phyloP scores from a whole-genome alignment of 106 monocot genomes.

The Dactylorhiza incarnata region DNA sequence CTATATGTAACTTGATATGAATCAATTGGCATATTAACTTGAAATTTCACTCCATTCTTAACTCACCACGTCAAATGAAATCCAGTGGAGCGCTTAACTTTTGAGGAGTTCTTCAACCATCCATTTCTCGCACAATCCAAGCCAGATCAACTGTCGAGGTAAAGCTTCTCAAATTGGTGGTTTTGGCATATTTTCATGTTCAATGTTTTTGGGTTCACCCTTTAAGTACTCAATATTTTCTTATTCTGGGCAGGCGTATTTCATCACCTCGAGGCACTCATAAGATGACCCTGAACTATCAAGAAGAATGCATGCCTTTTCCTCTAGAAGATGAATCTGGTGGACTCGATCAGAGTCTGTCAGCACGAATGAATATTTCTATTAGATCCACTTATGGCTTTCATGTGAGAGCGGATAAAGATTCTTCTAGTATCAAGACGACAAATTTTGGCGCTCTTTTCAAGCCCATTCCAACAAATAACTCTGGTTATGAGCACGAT shows the following conservation, averaged over 20 bases:
- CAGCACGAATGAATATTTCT: slow-evolving; percentile 12
- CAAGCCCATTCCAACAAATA: slow-evolving; percentile 24
- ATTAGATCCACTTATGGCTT: slow-evolving; percentile 50
- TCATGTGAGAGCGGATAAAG: slow-evolving; percentile 34
- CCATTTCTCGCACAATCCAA: slow-evolving; percentile 50
- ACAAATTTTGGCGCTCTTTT: slow-evolving; percentile 29
- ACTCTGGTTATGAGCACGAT: slow-evolving; percentile 19
- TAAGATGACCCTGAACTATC: slow-evolving; percentile 29
- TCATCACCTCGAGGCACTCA: slow-evolving; percentile 21
- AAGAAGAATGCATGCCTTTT: slow-evolving; percentile 83
- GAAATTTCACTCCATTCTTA: not conserved
- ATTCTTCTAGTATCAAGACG: slow-evolving; percentile 18
- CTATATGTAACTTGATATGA: slow-evolving; percentile 4
- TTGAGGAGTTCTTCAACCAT: slow-evolving; percentile 94
- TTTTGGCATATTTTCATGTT: not conserved
- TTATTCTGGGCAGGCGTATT: slow-evolving; percentile 21
- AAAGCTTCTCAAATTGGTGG: slow-evolving; percentile 2
- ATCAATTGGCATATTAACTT: slow-evolving; percentile 6
- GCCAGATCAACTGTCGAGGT: slow-evolving; percentile 46
- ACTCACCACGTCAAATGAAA: slow-evolving; percentile 10
- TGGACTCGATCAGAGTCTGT: slow-evolving; percentile 24
- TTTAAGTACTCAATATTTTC: not conserved
- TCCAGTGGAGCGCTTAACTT: slow-evolving; percentile 85
- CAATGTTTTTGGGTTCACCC: not conserved
- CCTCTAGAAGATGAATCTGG: slow-evolving; percentile 50